phyloP scores from a whole-genome alignment of 345 rosid genomes.

The Chamaenerion angustifolium region DNA sequence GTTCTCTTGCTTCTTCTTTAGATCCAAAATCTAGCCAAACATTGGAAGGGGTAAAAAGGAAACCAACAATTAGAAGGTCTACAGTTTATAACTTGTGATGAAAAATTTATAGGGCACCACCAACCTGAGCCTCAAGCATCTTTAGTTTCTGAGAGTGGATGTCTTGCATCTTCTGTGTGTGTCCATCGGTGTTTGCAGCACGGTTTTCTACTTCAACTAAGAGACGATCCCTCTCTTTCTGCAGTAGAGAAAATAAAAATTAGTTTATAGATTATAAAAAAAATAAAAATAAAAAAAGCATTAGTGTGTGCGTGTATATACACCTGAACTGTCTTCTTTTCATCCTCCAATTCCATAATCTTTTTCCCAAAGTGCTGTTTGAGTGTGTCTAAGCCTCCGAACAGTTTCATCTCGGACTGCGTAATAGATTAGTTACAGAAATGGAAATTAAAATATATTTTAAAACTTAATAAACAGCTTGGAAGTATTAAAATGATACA shows the following conservation, averaged over 20 bases:
- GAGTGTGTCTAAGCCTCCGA: conserved; percentile 64
- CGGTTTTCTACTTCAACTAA: conserved; percentile 80
- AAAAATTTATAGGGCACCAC: conserved; percentile 1
- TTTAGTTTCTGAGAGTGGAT: conserved; percentile 73
- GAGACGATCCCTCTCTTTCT: conserved; percentile 88
- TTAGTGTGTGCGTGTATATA: conserved; percentile 3
- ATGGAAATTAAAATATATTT: too few species aligned
- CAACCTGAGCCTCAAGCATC: conserved; percentile 75
- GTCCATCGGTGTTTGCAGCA: conserved; percentile 71
- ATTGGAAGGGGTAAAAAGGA: neutral
- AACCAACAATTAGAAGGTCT: neutral
- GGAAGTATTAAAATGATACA: neutral
- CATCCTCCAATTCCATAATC: conserved; percentile 78
- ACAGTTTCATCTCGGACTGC: conserved; percentile 91
- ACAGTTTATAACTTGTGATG: neutral
- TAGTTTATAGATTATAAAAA: neutral
- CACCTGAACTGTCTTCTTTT: conserved; percentile 85
- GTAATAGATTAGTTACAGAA: conserved; percentile 2
- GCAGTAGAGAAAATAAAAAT: conserved; percentile 14
- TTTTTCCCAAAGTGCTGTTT: conserved; percentile 96
- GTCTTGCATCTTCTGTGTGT: conserved; percentile 72
- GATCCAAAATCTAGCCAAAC: conserved; percentile 58
- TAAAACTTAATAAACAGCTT: too few species aligned
- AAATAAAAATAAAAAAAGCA: neutral
- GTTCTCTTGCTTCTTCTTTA: conserved; percentile 91